Evolutionary conservation across 1,284 basidiomycete genomes (phyloP), one percentile per base, ranked within the genome.

Genomic region (Ustilago loliicola): DNA sequence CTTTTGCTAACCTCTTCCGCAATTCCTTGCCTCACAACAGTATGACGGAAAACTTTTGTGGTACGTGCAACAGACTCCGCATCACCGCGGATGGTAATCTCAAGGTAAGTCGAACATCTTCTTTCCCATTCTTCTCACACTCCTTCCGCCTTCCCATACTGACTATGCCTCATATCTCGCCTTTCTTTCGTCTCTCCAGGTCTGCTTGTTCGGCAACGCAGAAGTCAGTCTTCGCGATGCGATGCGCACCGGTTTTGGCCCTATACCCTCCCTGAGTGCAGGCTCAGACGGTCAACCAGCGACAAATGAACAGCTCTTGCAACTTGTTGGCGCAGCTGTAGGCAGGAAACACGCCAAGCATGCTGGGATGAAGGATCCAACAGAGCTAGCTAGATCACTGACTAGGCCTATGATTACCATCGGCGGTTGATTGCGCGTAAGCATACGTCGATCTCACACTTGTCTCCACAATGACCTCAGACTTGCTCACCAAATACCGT

Each of bases 61-160:
- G 90, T 4, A 91, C 91, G 1, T 96, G 94, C 87, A 94, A 94
- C 83, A 89, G 94, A 72, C 88, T 95, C 62, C 89, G 94, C 48
- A 88, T 96, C 57, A 94, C 93, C 34, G 93, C 94, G 17, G 94
- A 96, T 83, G 94, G 94, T 5, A 91, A 95, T 85, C 92, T 96
- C 82, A 96, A 95, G 89, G 94, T 91, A 80, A 80, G 87, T 56
- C 19, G 13, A 17, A 27, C 11, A 7, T 25, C 40, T 53, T 4
- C 21, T 55, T 8, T 15, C 8, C n/a, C 25, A 27, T 8, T 15
- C 17, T 36, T 5, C 21, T 25, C 34, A 21, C n/a, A 30, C 48
- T 2, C 25, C 58, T 13, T 40, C 23, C 36, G 29, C 45, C 38
- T 17, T 55, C 51, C 29, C 11, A 36, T 32, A 17, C 30, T 38